A percentile compares a stretch with the other conserved stretches of the same genome.
phyloP scores from a whole-genome alignment of 306 rosid species.

The Prunus campanulata region DNA sequence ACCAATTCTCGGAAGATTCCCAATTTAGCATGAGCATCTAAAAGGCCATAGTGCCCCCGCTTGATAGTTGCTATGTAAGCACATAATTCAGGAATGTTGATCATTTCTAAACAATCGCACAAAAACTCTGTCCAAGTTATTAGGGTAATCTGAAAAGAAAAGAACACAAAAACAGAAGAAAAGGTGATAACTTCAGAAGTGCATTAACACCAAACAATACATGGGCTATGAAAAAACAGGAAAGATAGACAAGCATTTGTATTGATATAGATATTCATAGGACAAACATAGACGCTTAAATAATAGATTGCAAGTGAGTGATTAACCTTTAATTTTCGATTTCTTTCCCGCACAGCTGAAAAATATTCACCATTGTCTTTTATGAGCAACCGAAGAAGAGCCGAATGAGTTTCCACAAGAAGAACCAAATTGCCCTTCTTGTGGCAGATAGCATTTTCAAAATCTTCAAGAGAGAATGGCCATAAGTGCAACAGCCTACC shows the following conservation, averaged over 20 bases:
- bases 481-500: conserved; percentile 62
- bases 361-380: conserved; percentile 51
- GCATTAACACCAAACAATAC: neutral
- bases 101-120: conserved; percentile 78
- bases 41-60: conserved; percentile 91
- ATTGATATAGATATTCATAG: neutral
- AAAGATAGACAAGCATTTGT: neutral
- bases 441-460: conserved; percentile 82
- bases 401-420: conserved; percentile 87
- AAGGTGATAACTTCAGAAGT: neutral
- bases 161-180: neutral
- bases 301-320: conserved; percentile 9
- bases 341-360: conserved; percentile 48
- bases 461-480: conserved; percentile 84
- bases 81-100: conserved; percentile 52
- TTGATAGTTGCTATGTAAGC: conserved; percentile 58
- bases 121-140: conserved; percentile 77
- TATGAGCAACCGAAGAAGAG: conserved; percentile 75
- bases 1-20: conserved; percentile 61
- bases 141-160: conserved; percentile 71
- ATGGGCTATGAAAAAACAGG: neutral
- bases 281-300: neutral
- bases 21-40: conserved; percentile 63
- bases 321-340: conserved; percentile 57
- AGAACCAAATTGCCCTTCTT: conserved; percentile 68